These are phyloP conservation scores for Russula vinacea DNA, from an alignment of 768 basidiomycete species.

Conservation along the genomic window DNA sequence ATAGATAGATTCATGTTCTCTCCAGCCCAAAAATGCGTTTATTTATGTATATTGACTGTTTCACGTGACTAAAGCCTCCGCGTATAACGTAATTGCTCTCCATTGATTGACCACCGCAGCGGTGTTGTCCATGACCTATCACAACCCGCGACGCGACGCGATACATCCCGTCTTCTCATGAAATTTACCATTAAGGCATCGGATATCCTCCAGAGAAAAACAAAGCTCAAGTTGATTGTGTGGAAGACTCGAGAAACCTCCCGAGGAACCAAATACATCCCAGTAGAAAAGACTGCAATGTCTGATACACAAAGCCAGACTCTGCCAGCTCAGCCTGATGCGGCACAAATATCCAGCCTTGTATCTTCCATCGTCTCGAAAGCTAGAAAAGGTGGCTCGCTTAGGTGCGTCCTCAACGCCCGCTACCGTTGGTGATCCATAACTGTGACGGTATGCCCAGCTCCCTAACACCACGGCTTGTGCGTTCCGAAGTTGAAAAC, in stretches of 20 bases:
- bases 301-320: slow-evolving; percentile 1
- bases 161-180: too few relatives aligned
- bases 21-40: neutral
- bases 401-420: neutral
- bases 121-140: neutral
- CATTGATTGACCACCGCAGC: too few relatives aligned
- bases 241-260: too few relatives aligned
- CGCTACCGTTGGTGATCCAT: neutral
- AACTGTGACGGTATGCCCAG: neutral
- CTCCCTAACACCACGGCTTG: slow-evolving; percentile 23
- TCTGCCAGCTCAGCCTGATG: neutral
- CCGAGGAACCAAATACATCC: too few relatives aligned
- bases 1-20: neutral
- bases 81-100: slow-evolving; percentile 13
- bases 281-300: neutral
- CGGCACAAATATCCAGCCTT: slow-evolving; percentile 2
- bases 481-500: slow-evolving; percentile 16
- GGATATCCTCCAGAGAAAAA: too few relatives aligned
- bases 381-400: slow-evolving; percentile 8
- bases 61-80: slow-evolving; percentile 4
- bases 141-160: too few relatives aligned
- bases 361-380: slow-evolving; percentile 17
- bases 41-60: slow-evolving; percentile 11
- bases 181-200: too few relatives aligned
- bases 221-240: too few relatives aligned